A percentile compares a stretch with the other conserved stretches of the same genome.
Evolutionary conservation across 345 rosid species (phyloP).

Genomic region (Conringia planisiliqua): DNA sequence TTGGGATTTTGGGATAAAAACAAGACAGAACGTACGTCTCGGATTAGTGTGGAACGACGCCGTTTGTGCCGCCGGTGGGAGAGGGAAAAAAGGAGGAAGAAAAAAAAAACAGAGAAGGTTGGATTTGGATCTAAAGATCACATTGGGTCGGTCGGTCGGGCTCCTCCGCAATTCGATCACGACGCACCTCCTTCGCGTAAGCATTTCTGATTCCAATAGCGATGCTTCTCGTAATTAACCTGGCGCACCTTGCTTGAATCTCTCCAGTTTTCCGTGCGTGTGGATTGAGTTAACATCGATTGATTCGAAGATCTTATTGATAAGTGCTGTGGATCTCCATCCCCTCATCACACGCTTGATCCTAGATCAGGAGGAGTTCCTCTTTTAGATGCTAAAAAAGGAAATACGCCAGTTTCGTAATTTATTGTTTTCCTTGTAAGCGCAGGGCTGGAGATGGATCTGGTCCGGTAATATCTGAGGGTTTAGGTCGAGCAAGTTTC

Average conservation of each 20-base stretch:
- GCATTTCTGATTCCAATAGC: background rate
- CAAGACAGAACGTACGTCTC: background rate
- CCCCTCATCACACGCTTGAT: background rate
- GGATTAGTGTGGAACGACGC: background rate
- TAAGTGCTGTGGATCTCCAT: background rate
- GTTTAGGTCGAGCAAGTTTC: constrained; percentile 13
- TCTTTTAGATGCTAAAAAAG: no score
- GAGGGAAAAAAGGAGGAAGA: background rate
- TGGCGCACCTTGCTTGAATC: background rate
- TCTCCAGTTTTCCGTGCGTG: background rate
- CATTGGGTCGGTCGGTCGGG: background rate
- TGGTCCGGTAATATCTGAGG: constrained; percentile 34
- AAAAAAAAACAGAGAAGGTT: background rate
- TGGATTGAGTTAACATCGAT: background rate
- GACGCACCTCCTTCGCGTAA: constrained; percentile 23
- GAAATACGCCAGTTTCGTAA: background rate
- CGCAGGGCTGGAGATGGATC: constrained; percentile 38
- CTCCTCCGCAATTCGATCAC: constrained; percentile 16
- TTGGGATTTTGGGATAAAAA: no score
- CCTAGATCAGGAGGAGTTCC: background rate
- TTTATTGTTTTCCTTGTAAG: constrained; percentile 2
- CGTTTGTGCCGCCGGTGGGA: constrained; percentile 13
- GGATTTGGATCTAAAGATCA: background rate
- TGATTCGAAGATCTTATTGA: background rate
- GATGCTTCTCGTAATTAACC: background rate